These are phyloP conservation scores for Paulownia fortunei DNA, from an alignment of 257 asterid species.

Conservation along the genomic window DNA sequence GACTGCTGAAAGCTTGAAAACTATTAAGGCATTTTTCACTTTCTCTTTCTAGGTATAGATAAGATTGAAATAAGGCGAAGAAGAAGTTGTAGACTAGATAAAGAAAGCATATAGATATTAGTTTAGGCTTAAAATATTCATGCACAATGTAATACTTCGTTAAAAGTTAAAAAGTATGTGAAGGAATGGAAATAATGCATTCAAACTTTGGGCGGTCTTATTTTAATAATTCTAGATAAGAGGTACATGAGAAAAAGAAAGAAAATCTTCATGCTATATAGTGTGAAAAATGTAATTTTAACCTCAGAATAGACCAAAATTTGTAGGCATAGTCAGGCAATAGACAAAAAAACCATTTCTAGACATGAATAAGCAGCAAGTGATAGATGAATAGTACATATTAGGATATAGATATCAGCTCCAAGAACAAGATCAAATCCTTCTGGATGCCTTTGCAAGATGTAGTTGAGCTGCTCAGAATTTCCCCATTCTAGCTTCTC, in stretches of 20 bases:
- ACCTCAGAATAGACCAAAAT: not conserved
- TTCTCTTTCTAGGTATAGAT: not conserved
- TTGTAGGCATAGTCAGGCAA: no score
- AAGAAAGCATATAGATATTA: not conserved
- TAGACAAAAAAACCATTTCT: not conserved
- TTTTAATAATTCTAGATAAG: not conserved
- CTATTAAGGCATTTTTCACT: slow-evolving; percentile 52
- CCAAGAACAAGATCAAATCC: slow-evolving; percentile 96
- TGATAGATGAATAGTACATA: slow-evolving; percentile 23
- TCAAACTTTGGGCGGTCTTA: not conserved
- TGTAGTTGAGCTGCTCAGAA: slow-evolving; percentile 63
- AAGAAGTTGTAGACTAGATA: not conserved
- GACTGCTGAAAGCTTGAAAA: slow-evolving; percentile 88
- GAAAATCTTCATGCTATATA: not conserved
- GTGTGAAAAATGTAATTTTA: not conserved
- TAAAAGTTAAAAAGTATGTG: not conserved
- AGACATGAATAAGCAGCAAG: slow-evolving; percentile 7
- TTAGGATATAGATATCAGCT: slow-evolving; percentile 96
- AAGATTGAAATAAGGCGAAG: not conserved
- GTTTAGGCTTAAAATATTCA: not conserved
- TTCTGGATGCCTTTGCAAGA: slow-evolving; percentile 59
- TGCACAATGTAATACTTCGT: no score
- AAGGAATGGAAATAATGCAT: not conserved
- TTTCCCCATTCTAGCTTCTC: slow-evolving; percentile 95
- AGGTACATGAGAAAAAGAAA: not conserved